Evolutionary conservation across 805 yeast genomes (phyloP), one percentile per base, ranked within the genome.

Genomic region (Wickerhamomyces rabaulensis): DNA sequence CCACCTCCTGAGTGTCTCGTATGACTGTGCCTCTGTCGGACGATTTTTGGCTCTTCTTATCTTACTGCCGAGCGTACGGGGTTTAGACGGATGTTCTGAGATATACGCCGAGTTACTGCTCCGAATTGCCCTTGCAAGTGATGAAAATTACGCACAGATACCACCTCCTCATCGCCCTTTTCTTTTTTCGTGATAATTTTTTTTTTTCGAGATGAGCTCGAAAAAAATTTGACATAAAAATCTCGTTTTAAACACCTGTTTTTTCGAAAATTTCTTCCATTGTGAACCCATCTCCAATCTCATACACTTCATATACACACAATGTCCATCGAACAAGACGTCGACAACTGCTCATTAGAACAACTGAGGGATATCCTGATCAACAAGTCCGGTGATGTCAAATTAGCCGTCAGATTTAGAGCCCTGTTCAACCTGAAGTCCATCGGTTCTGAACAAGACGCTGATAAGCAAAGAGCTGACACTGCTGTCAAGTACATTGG

Each of bases 361-460:
- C 79, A 80, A 58, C 72, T 87, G 50, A 78, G 94, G 67, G 94
- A 86, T 56, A 75, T 85, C 46, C 70, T 87, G 47, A 63, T 78
- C 45, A 84, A 84, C 73, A 76, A 73, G 53, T 57, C 73, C 4
- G 96, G 96, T 3, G 71, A 80, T 15, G 80, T 79, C 19, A 83
- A 84, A 47, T 76, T 94, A 29, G 94, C 97, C 5, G 81, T 78
- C 65, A 78, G 99, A 60, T 94, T 94, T 70, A 79, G 99, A 66
- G 98, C 99, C 7, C 75, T 94, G 31, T 94, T 94, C 75, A 89
- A 85, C 68, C 73, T 94, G 58, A 94, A 94, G 68, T 79, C 87
- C 41, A 73, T 87, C 44, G 99, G 96, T 35, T 80, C 84, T 41
- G 95, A 89, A 49, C 81, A 84, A 37, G 64, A 68, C 38, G 65